phyloP scores from a whole-genome alignment of 805 yeast species.

The Ogataea trehalophila region DNA sequence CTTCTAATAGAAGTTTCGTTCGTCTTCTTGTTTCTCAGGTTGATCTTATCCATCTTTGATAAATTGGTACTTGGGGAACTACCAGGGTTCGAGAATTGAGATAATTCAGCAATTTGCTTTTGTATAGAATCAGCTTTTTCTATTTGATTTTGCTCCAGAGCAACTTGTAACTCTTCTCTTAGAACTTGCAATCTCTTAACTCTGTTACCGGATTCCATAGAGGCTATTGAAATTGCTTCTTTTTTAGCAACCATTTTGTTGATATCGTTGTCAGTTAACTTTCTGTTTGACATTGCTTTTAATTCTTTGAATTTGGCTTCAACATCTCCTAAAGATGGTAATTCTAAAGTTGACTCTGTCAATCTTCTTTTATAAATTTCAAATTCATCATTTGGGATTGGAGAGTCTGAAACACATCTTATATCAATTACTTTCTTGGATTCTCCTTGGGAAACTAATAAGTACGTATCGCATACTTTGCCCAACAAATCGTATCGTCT shows the following conservation, averaged over 20 bases:
- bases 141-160: slow-evolving; percentile 52
- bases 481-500: slow-evolving; percentile 39
- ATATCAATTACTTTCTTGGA: slow-evolving; percentile 72
- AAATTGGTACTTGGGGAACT: slow-evolving; percentile 29
- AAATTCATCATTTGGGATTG: slow-evolving; percentile 67
- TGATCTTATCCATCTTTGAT: slow-evolving; percentile 62
- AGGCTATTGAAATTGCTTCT: slow-evolving; percentile 50
- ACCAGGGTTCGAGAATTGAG: slow-evolving; percentile 28
- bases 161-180: slow-evolving; percentile 70
- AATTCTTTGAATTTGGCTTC: slow-evolving; percentile 62
- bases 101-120: slow-evolving; percentile 35
- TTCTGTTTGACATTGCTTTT: slow-evolving; percentile 55
- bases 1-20: slow-evolving; percentile 72
- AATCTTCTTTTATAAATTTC: slow-evolving; percentile 61
- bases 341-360: slow-evolving; percentile 46
- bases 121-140: slow-evolving; percentile 43
- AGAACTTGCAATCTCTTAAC: slow-evolving; percentile 70
- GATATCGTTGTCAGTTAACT: slow-evolving; percentile 67
- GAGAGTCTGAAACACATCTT: slow-evolving; percentile 74
- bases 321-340: slow-evolving; percentile 63
- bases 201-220: slow-evolving; percentile 62
- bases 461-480: slow-evolving; percentile 44
- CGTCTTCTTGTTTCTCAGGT: slow-evolving; percentile 78
- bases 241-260: slow-evolving; percentile 75
- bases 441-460: slow-evolving; percentile 78